A percentile compares a stretch with the other conserved stretches of the same genome.
Evolutionary conservation across 805 yeast genomes (phyloP).

Genomic region (Cyberlindnera samutprakarnensis): DNA sequence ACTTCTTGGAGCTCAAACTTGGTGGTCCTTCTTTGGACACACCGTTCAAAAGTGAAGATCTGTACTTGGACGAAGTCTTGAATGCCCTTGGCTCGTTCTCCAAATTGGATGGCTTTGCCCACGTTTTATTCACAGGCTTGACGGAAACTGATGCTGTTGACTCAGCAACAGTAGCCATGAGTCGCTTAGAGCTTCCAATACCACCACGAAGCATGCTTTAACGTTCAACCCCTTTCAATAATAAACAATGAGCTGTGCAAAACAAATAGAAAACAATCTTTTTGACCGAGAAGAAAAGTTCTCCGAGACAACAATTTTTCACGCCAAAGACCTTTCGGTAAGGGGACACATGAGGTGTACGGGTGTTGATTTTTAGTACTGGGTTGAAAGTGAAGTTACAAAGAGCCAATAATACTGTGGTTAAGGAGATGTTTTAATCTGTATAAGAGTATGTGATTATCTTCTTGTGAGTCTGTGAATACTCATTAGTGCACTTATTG

Average conservation of each 20-base stretch:
- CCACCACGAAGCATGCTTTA: slow-evolving; percentile 11
- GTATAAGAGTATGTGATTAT: slow-evolving; percentile 14
- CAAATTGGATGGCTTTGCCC: slow-evolving; percentile 5
- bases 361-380: no score
- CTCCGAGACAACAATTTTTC: no score
- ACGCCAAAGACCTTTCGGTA: no score
- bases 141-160: slow-evolving; percentile 1
- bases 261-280: neutral
- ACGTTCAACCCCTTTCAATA: neutral
- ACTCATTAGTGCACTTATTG: slow-evolving; percentile 10
- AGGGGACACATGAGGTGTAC: no score
- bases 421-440: no score
- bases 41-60: slow-evolving; percentile 28
- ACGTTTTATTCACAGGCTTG: slow-evolving; percentile 6
- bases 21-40: slow-evolving; percentile 40
- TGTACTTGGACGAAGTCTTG: slow-evolving; percentile 14
- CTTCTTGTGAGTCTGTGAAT: slow-evolving; percentile 12
- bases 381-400: no score
- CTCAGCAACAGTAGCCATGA: neutral
- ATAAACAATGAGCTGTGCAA: no score
- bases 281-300: neutral
- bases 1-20: slow-evolving; percentile 36
- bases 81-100: slow-evolving; percentile 17
- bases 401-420: no score
- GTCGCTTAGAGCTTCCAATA: slow-evolving; percentile 1